Conservation (phyloP, 164 flowering plant species). For the Cinnamomum micranthum region DNA sequence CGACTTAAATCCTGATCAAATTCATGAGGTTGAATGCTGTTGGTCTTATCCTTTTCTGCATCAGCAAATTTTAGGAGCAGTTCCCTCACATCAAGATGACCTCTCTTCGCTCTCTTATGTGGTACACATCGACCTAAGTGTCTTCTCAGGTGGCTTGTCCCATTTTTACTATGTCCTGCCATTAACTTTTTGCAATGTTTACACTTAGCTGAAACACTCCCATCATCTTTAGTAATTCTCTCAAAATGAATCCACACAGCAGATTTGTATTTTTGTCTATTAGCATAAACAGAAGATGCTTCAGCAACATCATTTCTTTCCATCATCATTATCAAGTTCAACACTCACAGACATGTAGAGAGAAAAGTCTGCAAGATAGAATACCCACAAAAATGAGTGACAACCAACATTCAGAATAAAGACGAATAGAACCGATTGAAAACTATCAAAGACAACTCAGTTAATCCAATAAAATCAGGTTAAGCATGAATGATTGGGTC, state of each 20-base stretch:
- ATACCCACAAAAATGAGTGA: not conserved
- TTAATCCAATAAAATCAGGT: too few relatives aligned
- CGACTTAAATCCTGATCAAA: slow-evolving; percentile 55
- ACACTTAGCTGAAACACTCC: slow-evolving; percentile 65
- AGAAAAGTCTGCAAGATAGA: not conserved
- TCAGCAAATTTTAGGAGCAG: slow-evolving; percentile 54
- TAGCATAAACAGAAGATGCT: not conserved
- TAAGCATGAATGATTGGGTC: too few relatives aligned
- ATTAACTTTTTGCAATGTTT: slow-evolving; percentile 70
- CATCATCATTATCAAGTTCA: not conserved
- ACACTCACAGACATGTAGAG: not conserved
- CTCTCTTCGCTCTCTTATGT: slow-evolving; percentile 42
- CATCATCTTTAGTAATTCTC: slow-evolving; percentile 54
- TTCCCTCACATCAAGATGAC: slow-evolving; percentile 49
- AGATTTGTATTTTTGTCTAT: slow-evolving; percentile 57
- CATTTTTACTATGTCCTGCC: slow-evolving; percentile 80
- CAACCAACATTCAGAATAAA: not conserved
- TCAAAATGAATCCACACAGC: slow-evolving; percentile 89
- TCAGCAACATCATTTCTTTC: not conserved
- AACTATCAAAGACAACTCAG: too few relatives aligned
- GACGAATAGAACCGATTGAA: too few relatives aligned
- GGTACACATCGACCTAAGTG: slow-evolving; percentile 72
- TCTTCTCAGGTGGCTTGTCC: slow-evolving; percentile 82
- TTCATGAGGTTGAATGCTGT: slow-evolving; percentile 33
- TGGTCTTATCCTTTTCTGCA: slow-evolving; percentile 29